Evolutionary conservation across 192 early-diverging fungal genomes (phyloP).

Genomic region (Coemansia sp.): DNA sequence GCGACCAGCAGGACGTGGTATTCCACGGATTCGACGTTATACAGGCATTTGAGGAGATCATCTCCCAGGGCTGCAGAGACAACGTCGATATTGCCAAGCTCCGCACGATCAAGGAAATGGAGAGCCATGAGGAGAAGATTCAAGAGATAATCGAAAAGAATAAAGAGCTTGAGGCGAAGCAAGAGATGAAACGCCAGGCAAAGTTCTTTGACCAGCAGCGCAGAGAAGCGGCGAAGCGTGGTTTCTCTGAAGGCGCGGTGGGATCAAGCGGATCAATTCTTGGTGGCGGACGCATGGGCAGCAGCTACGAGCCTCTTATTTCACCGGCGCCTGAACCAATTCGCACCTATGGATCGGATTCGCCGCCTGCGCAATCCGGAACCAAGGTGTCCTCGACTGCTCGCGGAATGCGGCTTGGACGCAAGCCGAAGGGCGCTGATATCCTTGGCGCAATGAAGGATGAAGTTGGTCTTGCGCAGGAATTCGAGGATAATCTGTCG

Average conservation of each 20-base stretch:
- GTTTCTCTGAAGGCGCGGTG: constrained; percentile 56
- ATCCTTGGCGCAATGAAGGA: constrained; percentile 79
- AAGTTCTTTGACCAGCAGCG: constrained; percentile 89
- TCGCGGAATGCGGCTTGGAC: constrained; percentile 94
- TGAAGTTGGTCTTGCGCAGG: constrained; percentile 73
- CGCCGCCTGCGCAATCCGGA: constrained; percentile 19
- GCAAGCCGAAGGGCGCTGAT: constrained; percentile 78
- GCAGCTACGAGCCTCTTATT: constrained; percentile 45
- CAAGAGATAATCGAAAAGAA: constrained; percentile 92
- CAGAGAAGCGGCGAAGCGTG: constrained; percentile 68
- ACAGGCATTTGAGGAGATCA: constrained; percentile 93
- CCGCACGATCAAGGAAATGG: constrained; percentile 95
- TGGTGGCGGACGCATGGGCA: constrained; percentile 56
- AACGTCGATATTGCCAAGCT: constrained; percentile 89
- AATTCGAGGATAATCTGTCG: constrained; percentile 30
- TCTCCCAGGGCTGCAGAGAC: constrained; percentile 88
- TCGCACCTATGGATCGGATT: constrained; percentile 30
- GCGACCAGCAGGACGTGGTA: constrained; percentile 84
- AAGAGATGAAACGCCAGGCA: constrained; percentile 90
- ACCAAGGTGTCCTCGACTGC: constrained; percentile 49
- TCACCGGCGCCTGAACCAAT: constrained; percentile 41
- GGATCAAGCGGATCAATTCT: constrained; percentile 57
- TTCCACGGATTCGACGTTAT: constrained; percentile 86
- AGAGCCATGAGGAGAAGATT: constrained; percentile 96
- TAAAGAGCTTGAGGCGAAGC: constrained; percentile 97